Base-by-base conservation (phyloP, 768 basidiomycete genomes). In the Termitomyces heimii region DNA sequence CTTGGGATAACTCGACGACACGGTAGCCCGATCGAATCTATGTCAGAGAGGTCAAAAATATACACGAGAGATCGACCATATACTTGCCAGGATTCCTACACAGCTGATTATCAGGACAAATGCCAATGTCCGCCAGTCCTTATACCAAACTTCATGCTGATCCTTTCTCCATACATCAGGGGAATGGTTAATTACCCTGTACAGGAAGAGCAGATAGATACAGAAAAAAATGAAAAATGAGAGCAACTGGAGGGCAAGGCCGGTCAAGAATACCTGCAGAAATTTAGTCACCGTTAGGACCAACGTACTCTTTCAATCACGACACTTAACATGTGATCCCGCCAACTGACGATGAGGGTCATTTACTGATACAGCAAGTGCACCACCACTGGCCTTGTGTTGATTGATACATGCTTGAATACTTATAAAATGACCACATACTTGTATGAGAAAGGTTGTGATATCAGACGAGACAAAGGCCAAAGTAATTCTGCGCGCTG, bases 361-460 rank as follows among this genome's bases (percentile, higher is more conserved):
- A 56, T 73, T 72, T 37, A 73, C 70, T 20, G 78, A 77, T 5
- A 74, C 73, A 1, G 79, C 75, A 40, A 83, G 63, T 4, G 74
- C 70, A 0, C 81, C 82, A 24, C 82, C 82, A 26, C 70, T 69
- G 16, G 81, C 81, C 78, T 82, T n/a, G 20, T 18, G 28, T 35
- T 22, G 14, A 14, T 45, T 10, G 24, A 16, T 26, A 59, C 26
- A 9, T 40, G n/a, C 22, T 32, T 22, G 3, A 16, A 22, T 34
- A 10, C 5, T n/a, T 26, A 12, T 16, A 28, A 26, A 42, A 39
- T 6, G 47, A 53, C 28, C 24, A 61, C 60, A 22, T 44, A 79
- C 84, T 68, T 90, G 88, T 44, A 87, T 78, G 5, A 85, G 63
- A 71, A 90, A 88, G 1, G 86, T 87, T 1, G 75, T 73, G 44